Evolutionary conservation across 805 yeast species (phyloP).

Genomic region (Wickerhamomyces chaumierensis): DNA sequence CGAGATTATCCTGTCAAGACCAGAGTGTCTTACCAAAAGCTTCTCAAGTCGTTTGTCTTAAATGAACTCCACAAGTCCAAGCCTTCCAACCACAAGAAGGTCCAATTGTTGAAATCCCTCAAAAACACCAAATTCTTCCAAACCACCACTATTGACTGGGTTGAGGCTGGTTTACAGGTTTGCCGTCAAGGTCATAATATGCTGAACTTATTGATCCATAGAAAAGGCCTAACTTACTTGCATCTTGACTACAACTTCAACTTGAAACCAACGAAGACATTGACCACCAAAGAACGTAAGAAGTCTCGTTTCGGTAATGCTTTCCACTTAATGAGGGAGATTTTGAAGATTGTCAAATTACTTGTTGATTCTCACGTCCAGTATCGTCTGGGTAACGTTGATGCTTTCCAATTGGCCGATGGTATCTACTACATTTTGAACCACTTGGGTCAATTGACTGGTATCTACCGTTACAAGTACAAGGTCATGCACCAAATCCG

Average conservation of each 20-base stretch:
- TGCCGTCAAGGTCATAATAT: constrained; percentile 90
- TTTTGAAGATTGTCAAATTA: constrained; percentile 71
- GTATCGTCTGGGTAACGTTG: constrained; percentile 79
- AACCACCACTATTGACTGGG: constrained; percentile 92
- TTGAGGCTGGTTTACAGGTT: constrained; percentile 92
- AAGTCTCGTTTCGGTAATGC: constrained; percentile 94
- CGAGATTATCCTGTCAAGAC: constrained; percentile 60
- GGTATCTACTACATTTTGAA: constrained; percentile 84
- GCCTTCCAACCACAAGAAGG: constrained; percentile 35
- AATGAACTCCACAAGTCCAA: constrained; percentile 51
- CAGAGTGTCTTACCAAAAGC: constrained; percentile 78
- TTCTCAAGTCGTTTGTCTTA: constrained; percentile 64
- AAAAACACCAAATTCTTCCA: constrained; percentile 81
- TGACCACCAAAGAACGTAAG: constrained; percentile 93
- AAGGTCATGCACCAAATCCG: constrained; percentile 97
- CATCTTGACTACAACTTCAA: constrained; percentile 95
- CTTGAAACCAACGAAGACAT: constrained; percentile 88
- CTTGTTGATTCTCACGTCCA: constrained; percentile 92
- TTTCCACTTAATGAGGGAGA: constrained; percentile 86
- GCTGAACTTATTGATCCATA: constrained; percentile 81
- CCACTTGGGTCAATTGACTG: constrained; percentile 92
- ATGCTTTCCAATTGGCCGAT: constrained; percentile 90
- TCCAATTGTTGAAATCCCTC: constrained; percentile 51
- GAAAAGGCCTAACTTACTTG: constrained; percentile 81
- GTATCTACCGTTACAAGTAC: constrained; percentile 92